A percentile compares a stretch with the other conserved stretches of the same genome.
Conservation (phyloP, 2,329 filamentous ascomycete species). For the Colletotrichum tabaci region DNA sequence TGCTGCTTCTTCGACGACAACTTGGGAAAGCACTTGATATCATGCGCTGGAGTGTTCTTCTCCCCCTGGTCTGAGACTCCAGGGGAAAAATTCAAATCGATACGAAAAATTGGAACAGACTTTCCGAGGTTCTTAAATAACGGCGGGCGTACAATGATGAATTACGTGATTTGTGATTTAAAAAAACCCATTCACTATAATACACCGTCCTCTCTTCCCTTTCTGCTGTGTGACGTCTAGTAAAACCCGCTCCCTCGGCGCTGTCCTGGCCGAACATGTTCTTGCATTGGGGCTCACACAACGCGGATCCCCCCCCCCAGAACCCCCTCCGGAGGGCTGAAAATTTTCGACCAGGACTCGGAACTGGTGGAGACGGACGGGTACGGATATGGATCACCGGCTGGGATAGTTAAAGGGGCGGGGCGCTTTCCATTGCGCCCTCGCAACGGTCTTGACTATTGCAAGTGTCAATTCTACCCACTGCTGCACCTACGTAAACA, state of each 20-base stretch:
- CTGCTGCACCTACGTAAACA: not conserved
- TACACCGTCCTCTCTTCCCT: not conserved
- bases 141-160: conserved; percentile 40
- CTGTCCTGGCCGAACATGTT: not conserved
- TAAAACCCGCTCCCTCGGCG: not conserved
- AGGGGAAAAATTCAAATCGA: conserved; percentile 31
- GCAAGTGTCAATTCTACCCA: not conserved
- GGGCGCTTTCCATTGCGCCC: conserved; percentile 2
- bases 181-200: conserved; percentile 9
- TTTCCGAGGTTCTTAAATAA: conserved; percentile 38
- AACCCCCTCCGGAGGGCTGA: not conserved
- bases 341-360: conserved; percentile 10
- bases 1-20: conserved; percentile 36
- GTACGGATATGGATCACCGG: not conserved
- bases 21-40: conserved; percentile 39
- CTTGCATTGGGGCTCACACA: no score
- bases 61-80: conserved; percentile 35
- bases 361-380: not conserved
- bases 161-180: conserved; percentile 39
- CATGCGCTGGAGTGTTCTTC: conserved; percentile 42
- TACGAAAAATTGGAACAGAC: conserved; percentile 42
- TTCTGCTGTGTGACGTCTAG: not conserved
- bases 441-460: not conserved
- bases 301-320: no score
- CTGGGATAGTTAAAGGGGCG: conserved; percentile 2